Conservation (phyloP, 176 grass and related monocot species). For the Rhynchospora pubera region DNA sequence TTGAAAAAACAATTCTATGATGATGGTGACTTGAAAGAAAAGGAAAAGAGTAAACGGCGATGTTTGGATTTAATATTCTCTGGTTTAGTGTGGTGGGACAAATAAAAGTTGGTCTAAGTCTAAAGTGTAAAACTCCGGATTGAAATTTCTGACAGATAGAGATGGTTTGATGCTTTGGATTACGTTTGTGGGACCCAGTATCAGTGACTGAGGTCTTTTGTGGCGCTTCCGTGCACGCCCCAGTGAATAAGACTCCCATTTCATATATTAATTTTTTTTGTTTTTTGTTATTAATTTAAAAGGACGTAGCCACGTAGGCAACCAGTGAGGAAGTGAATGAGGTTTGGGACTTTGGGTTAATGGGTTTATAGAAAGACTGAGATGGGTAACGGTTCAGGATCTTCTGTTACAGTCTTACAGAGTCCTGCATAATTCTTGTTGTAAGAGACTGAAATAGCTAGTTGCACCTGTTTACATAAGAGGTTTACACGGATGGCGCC, state of each 20-base stretch:
- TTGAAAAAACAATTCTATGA: background rate
- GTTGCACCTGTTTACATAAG: too few relatives aligned
- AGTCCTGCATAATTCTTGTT: too few relatives aligned
- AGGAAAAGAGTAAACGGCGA: conserved; percentile 3
- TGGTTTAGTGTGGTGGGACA: background rate
- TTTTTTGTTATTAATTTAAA: too few relatives aligned
- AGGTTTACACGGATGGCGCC: too few relatives aligned
- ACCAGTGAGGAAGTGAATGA: too few relatives aligned
- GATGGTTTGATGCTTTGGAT: background rate
- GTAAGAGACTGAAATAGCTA: too few relatives aligned
- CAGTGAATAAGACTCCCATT: background rate
- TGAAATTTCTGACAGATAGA: background rate
- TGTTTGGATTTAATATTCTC: background rate
- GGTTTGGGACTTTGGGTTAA: too few relatives aligned
- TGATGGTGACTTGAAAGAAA: background rate
- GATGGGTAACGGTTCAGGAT: too few relatives aligned
- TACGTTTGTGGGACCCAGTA: background rate
- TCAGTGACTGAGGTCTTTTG: background rate
- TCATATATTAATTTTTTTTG: too few relatives aligned
- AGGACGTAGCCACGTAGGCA: too few relatives aligned
- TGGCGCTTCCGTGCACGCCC: background rate
- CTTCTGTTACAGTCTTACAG: too few relatives aligned
- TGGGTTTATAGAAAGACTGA: too few relatives aligned
- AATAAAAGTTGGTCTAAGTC: background rate
- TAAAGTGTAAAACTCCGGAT: background rate